A percentile compares a stretch with the other conserved stretches of the same genome.
These are phyloP conservation scores for Microsporum ferrugineum DNA, from an alignment of 2,329 filamentous ascomycete species.

Conservation along the genomic window DNA sequence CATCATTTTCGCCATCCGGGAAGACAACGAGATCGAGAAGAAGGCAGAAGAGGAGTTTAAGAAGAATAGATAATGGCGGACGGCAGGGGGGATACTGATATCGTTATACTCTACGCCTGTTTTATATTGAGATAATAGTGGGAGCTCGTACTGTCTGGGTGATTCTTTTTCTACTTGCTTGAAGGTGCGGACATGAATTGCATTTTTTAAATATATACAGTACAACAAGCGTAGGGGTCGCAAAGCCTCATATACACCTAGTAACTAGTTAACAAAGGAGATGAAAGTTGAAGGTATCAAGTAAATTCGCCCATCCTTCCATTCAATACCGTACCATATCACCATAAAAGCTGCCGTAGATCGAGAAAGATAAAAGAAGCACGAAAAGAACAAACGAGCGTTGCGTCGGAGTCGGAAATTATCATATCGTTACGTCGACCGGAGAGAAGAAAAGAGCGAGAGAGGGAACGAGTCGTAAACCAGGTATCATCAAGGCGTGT, in stretches of 20 bases:
- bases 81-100: neutral
- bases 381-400: neutral
- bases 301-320: neutral
- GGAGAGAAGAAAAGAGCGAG: neutral
- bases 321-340: neutral
- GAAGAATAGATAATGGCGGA: constrained; percentile 31
- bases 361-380: neutral
- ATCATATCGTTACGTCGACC: neutral
- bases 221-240: neutral
- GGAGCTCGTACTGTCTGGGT: neutral
- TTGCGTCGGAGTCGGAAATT: neutral
- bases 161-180: neutral
- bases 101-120: neutral
- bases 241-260: too few species aligned
- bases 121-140: neutral
- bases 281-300: neutral
- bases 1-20: constrained; percentile 78
- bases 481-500: neutral
- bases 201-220: neutral
- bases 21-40: constrained; percentile 69
- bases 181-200: too few species aligned
- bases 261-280: too few species aligned
- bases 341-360: neutral
- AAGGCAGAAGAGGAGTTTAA: constrained; percentile 48
- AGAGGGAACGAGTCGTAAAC: neutral